phyloP scores from a whole-genome alignment of 106 monocot species.

The Allium cepa region DNA sequence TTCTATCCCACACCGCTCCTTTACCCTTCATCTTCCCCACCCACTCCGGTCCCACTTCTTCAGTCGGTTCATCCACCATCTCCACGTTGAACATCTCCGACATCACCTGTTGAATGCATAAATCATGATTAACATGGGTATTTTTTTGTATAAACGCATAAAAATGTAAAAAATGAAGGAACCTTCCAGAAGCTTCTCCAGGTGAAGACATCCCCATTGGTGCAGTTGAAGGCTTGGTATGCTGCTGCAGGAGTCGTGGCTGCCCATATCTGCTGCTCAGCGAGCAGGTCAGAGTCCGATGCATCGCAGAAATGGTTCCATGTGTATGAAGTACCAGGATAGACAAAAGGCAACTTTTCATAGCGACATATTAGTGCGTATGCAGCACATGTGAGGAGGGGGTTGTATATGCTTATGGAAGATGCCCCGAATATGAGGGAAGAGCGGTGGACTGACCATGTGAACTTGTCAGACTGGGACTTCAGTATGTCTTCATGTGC shows the following conservation, averaged over 20 bases:
- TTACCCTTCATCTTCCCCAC: slow-evolving; percentile 10
- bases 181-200: slow-evolving; percentile 1
- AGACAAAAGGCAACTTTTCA: not conserved
- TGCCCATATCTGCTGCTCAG: slow-evolving; percentile 4
- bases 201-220: slow-evolving; percentile 15
- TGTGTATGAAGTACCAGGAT: slow-evolving; percentile 3
- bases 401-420: not conserved
- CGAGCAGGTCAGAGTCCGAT: slow-evolving; percentile 6
- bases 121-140: not conserved
- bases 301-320: slow-evolving; percentile 13
- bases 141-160: not conserved
- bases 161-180: not conserved
- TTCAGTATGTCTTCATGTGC: slow-evolving; percentile 5
- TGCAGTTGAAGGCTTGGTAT: slow-evolving; percentile 13
- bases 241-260: not conserved
- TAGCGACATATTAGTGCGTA: slow-evolving; percentile 10
- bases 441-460: slow-evolving; percentile 12
- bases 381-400: slow-evolving; percentile 7
- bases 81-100: not conserved
- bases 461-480: not conserved
- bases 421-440: slow-evolving; percentile 10
- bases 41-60: not conserved
- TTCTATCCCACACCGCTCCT: slow-evolving; percentile 1
- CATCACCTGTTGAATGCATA: not conserved
- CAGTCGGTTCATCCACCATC: not conserved